These are phyloP conservation scores for Starmera amethionina DNA, from an alignment of 805 yeast genomes.

Conservation along the genomic window DNA sequence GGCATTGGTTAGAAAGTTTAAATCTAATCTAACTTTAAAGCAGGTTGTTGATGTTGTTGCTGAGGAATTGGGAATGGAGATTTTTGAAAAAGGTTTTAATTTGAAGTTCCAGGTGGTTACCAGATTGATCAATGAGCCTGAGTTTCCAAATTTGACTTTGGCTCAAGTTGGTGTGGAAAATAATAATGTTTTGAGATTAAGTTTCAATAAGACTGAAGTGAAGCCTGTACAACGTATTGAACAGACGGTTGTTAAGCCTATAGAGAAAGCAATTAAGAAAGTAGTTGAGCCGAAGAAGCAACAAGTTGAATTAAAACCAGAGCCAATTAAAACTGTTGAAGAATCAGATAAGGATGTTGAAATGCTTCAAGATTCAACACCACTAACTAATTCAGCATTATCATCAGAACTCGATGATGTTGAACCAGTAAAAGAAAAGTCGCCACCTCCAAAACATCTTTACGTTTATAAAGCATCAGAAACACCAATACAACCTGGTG, in stretches of 20 bases:
- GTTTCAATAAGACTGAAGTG: conserved; percentile 1
- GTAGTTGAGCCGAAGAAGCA: background rate
- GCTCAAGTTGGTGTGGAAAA: conserved; percentile 14
- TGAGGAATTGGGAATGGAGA: conserved; percentile 6
- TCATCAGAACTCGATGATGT: conserved; percentile 4
- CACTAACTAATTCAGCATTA: background rate
- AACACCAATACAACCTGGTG: conserved; percentile 4
- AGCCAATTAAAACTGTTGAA: background rate
- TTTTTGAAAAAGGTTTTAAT: conserved; percentile 8
- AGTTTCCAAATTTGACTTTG: conserved; percentile 4
- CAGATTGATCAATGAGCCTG: conserved; percentile 8
- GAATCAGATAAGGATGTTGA: background rate
- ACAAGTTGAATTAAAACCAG: background rate
- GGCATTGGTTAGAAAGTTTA: conserved; percentile 16
- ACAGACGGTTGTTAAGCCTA: background rate
- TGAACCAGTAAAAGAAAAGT: conserved; percentile 1
- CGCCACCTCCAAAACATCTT: conserved; percentile 8
- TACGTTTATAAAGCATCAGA: conserved; percentile 14
- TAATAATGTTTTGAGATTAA: conserved; percentile 17
- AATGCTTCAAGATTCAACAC: background rate
- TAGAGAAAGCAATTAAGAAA: background rate
- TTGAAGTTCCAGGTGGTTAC: conserved; percentile 14
- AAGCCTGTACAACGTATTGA: background rate
- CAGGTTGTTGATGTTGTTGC: conserved; percentile 11
- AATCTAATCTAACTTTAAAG: conserved; percentile 6